These are phyloP conservation scores for Didymosphaeria variabile DNA, from an alignment of 2,329 filamentous ascomycete species.

Conservation along the genomic window DNA sequence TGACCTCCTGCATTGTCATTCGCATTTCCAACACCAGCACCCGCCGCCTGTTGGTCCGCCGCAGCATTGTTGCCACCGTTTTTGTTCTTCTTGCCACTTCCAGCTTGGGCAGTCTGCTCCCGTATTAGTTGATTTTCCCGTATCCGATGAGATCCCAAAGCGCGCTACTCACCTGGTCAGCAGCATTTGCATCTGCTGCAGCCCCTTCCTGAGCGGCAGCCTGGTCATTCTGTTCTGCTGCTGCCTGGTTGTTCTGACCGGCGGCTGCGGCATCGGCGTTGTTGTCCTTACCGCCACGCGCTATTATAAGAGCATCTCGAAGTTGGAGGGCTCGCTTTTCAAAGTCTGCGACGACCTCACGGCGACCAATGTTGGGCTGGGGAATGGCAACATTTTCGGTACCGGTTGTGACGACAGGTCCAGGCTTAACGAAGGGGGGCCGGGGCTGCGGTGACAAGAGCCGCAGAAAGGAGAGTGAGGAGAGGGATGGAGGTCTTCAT, in stretches of 20 bases:
- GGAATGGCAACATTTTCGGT: constrained; percentile 35
- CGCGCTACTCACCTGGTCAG: constrained; percentile 1
- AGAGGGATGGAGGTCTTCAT: constrained; percentile 48
- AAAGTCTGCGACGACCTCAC: constrained; percentile 35
- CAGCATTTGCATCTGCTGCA: constrained; percentile 15
- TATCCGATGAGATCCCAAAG: no score
- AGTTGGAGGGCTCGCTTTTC: constrained; percentile 38
- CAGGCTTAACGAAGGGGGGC: constrained; percentile 42
- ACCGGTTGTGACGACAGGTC: constrained; percentile 34
- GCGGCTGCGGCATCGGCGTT: constrained; percentile 1
- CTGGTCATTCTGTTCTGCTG: constrained; percentile 16
- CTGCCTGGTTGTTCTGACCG: constrained; percentile 12
- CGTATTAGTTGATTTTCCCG: not conserved
- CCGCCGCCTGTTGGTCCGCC: constrained; percentile 13
- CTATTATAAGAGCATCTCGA: constrained; percentile 35
- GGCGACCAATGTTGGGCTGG: constrained; percentile 31
- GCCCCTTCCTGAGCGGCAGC: constrained; percentile 6
- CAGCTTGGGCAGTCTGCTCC: not conserved
- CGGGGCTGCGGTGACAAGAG: constrained; percentile 44
- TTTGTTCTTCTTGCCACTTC: not conserved
- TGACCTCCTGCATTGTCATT: not conserved
- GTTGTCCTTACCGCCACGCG: constrained; percentile 13
- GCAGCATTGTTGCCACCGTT: not conserved
- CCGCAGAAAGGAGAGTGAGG: constrained; percentile 45
- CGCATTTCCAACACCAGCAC: not conserved